Conservation (phyloP, 108 stramenopile genomes). For the Nitzschia putrida region DNA sequence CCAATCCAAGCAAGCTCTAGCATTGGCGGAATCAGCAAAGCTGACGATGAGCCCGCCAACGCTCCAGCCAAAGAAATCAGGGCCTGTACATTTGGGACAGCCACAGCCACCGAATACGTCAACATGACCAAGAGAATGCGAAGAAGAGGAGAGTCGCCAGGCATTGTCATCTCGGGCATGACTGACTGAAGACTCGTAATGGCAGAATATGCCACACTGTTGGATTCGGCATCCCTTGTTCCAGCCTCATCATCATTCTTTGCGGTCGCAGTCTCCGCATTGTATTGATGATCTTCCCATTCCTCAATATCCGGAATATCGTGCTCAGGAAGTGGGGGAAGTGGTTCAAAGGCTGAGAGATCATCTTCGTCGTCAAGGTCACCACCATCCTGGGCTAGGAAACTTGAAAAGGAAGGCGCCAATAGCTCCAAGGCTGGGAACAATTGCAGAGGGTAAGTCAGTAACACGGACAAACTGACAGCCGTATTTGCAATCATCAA, state of each 20-base stretch:
- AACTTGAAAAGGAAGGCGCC: conserved; percentile 22
- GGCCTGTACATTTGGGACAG: conserved; percentile 68
- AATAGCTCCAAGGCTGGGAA: conserved; percentile 67
- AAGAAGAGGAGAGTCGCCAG: conserved; percentile 47
- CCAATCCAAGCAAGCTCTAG: conserved; percentile 55
- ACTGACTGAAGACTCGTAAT: conserved; percentile 11
- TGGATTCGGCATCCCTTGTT: neutral
- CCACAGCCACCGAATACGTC: conserved; percentile 60
- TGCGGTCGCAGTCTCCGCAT: conserved; percentile 1
- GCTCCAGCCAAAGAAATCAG: conserved; percentile 72
- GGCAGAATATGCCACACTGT: conserved; percentile 9
- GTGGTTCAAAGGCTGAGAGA: conserved; percentile 52
- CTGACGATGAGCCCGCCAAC: conserved; percentile 62
- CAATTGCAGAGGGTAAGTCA: conserved; percentile 70
- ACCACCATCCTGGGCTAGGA: neutral
- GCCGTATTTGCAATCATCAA: conserved; percentile 57
- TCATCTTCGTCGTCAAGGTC: conserved; percentile 35
- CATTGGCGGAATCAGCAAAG: conserved; percentile 67
- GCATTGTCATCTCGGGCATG: conserved; percentile 18
- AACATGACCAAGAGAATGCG: conserved; percentile 51
- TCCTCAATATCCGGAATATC: conserved; percentile 24
- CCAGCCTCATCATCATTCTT: neutral
- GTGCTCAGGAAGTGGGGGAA: conserved; percentile 55
- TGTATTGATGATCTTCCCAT: conserved; percentile 9
- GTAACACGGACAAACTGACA: conserved; percentile 57